Percentiles rank a stretch among this genome's conserved stretches.
Conservation (phyloP, 345 rosid species). For the Lumnitzera littorea region DNA sequence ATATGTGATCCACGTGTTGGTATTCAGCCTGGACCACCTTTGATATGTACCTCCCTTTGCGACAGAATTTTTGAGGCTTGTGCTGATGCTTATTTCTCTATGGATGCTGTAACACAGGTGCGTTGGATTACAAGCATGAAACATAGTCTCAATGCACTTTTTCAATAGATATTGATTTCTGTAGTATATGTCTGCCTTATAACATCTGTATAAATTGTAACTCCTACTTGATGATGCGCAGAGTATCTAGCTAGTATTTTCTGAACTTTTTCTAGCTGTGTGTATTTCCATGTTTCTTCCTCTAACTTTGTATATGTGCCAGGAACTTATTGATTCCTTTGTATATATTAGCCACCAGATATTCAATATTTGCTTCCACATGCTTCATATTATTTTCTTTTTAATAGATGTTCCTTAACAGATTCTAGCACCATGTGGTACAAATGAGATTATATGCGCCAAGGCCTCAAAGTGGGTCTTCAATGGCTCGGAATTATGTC, state of each 20-base stretch:
- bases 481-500: constrained; percentile 84
- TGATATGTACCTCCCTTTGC: constrained; percentile 71
- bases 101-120: constrained; percentile 64
- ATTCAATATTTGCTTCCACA: constrained; percentile 2
- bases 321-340: no score
- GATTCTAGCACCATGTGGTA: constrained; percentile 81
- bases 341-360: neutral
- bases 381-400: constrained; percentile 4
- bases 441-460: constrained; percentile 68
- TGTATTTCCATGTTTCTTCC: neutral
- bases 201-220: no score
- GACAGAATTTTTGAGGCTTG: constrained; percentile 72
- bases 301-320: neutral
- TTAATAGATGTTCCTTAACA: constrained; percentile 19
- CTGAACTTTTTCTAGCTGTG: no score
- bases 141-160: no score
- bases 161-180: no score
- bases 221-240: no score
- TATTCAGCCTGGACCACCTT: constrained; percentile 79
- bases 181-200: no score
- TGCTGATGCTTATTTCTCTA: constrained; percentile 74
- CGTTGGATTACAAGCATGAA: neutral
- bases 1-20: constrained; percentile 85
- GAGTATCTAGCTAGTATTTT: no score
- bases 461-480: constrained; percentile 72